A percentile compares a stretch with the other conserved stretches of the same genome.
These are phyloP conservation scores for Saccharum hybrid DNA, from an alignment of 202 grass and related monocot genomes.

Conservation along the genomic window DNA sequence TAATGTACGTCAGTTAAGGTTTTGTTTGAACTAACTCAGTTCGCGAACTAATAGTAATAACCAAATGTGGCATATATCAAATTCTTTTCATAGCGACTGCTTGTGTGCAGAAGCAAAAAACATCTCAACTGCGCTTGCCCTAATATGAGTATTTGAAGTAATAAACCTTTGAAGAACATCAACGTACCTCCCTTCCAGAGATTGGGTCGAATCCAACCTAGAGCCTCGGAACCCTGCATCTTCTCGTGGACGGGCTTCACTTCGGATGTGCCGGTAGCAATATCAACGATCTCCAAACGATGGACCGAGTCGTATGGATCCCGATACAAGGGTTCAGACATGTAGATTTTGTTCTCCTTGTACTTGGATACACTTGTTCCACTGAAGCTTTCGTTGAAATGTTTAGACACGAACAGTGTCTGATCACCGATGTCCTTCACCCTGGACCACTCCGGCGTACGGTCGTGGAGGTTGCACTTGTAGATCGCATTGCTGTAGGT, in stretches of 20 bases:
- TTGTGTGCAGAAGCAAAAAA: not conserved
- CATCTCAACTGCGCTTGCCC: not conserved
- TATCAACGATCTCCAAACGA: not conserved
- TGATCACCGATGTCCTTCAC: not conserved
- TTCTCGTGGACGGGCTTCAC: not conserved
- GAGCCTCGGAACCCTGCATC: not conserved
- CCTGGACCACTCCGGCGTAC: not conserved
- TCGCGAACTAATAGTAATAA: not conserved
- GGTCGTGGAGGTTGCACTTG: slow-evolving; percentile 11
- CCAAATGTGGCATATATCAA: not conserved
- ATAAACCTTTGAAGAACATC: not conserved
- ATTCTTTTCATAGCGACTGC: not conserved
- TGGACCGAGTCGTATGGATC: not conserved
- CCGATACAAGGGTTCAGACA: slow-evolving; percentile 3
- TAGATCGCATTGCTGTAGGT: not conserved
- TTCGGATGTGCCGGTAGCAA: slow-evolving; percentile 14
- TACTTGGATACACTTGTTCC: slow-evolving; percentile 7
- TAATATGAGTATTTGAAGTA: not conserved
- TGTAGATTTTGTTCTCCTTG: slow-evolving; percentile 17
- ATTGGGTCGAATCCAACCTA: slow-evolving; percentile 38
- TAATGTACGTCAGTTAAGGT: not conserved
- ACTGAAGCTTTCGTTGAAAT: not conserved
- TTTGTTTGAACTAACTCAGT: not conserved
- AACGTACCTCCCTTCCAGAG: slow-evolving; percentile 15
- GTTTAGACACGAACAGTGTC: slow-evolving; percentile 3